Conservation (phyloP, 306 rosid genomes). For the Castanopsis chinensis region DNA sequence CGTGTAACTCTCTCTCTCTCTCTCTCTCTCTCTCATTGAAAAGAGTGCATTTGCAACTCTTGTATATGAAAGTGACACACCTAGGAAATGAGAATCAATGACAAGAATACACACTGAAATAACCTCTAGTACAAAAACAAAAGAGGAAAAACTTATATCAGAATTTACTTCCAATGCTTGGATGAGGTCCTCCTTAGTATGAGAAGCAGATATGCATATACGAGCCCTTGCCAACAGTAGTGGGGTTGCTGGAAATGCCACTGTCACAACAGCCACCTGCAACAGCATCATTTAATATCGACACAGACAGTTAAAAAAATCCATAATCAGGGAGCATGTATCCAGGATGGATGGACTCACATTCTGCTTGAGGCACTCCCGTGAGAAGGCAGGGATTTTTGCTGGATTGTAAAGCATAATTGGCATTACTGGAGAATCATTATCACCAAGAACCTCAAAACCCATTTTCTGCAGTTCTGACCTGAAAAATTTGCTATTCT, state of each 20-base stretch:
- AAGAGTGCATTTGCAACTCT: too few relatives aligned
- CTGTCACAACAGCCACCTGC: constrained; percentile 86
- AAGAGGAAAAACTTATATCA: too few relatives aligned
- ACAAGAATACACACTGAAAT: too few relatives aligned
- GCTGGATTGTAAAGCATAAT: constrained; percentile 90
- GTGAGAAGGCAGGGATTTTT: constrained; percentile 85
- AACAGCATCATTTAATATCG: neutral
- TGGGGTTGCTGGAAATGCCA: constrained; percentile 93
- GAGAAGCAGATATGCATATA: constrained; percentile 88
- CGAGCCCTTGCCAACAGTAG: constrained; percentile 88
- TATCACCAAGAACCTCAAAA: constrained; percentile 76
- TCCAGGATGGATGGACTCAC: constrained; percentile 38
- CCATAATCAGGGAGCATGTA: neutral
- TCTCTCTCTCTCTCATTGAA: too few relatives aligned
- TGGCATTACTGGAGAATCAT: constrained; percentile 86
- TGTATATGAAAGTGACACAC: too few relatives aligned
- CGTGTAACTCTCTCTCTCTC: too few relatives aligned
- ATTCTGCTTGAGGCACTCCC: constrained; percentile 81
- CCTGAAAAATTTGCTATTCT: constrained; percentile 86
- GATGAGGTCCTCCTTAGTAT: constrained; percentile 75
- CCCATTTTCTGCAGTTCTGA: constrained; percentile 89
- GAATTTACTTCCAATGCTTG: constrained; percentile 66
- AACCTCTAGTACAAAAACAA: too few relatives aligned
- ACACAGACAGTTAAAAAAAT: neutral
- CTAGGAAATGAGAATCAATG: too few relatives aligned